phyloP scores from a whole-genome alignment of 306 rosid species.

The Leucaena leucocephala region DNA sequence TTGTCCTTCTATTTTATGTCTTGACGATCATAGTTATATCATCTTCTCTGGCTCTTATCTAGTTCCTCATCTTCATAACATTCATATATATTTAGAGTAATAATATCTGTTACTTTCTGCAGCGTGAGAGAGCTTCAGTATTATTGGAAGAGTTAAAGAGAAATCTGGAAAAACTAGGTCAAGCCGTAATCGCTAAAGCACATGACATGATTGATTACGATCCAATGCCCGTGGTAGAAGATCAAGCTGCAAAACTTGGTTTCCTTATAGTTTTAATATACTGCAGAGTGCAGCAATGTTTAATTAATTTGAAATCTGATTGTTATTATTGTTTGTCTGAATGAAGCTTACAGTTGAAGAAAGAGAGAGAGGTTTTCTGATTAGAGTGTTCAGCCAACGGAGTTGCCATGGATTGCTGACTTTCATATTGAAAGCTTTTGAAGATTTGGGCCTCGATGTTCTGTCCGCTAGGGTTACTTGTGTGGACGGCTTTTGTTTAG shows the following conservation, averaged over 20 bases:
- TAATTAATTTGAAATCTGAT: not conserved
- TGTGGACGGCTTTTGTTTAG: constrained; percentile 44
- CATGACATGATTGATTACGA: constrained; percentile 14
- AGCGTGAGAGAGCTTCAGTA: constrained; percentile 40
- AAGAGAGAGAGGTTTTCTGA: constrained; percentile 45
- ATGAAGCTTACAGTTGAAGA: constrained; percentile 49
- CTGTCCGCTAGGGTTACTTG: constrained; percentile 63
- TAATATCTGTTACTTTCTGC: not conserved
- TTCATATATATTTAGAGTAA: not conserved
- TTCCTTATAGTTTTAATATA: not conserved
- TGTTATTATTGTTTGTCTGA: not conserved
- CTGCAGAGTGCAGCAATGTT: not conserved
- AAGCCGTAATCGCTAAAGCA: constrained; percentile 22
- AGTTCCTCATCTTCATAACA: not conserved
- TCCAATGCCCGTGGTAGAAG: constrained; percentile 44
- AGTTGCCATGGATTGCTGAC: constrained; percentile 55
- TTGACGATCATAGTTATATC: not conserved
- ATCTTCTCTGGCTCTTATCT: not conserved
- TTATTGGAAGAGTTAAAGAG: constrained; percentile 44
- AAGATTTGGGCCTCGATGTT: constrained; percentile 57
- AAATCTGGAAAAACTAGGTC: constrained; percentile 39
- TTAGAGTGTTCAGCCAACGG: constrained; percentile 41
- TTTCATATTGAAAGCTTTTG: constrained; percentile 61
- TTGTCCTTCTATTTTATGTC: not conserved
- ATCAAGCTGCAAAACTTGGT: constrained; percentile 4